These are phyloP conservation scores for Aspergillus sclerotiicarbonarius DNA, from an alignment of 495 filamentous ascomycete genomes.

Conservation along the genomic window DNA sequence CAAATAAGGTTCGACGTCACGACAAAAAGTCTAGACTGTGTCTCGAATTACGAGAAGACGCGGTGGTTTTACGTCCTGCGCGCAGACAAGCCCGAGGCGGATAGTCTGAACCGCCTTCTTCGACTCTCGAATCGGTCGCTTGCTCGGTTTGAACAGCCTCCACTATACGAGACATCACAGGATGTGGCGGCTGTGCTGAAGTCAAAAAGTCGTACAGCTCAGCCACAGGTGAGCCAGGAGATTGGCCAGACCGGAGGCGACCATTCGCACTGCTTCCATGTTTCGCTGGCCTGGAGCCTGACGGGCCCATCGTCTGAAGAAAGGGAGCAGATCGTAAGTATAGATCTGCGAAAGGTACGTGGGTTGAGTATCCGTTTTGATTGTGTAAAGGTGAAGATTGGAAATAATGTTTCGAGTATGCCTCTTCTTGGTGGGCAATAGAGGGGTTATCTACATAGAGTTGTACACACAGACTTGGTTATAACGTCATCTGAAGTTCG, in stretches of 20 bases:
- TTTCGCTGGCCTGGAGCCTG: constrained; percentile 78
- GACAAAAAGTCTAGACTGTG: constrained; percentile 57
- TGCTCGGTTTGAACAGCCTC: constrained; percentile 60
- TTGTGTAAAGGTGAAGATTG: constrained; percentile 70
- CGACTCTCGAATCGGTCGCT: constrained; percentile 61
- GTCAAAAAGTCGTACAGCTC: neutral
- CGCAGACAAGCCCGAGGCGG: constrained; percentile 43
- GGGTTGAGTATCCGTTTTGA: constrained; percentile 31
- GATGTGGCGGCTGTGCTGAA: neutral
- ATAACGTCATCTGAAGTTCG: too few species aligned
- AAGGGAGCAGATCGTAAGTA: constrained; percentile 31
- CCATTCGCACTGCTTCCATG: constrained; percentile 63
- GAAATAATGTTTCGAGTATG: constrained; percentile 64
- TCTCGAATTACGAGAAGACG: constrained; percentile 68
- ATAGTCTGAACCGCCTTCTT: constrained; percentile 64
- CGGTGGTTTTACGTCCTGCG: constrained; percentile 86
- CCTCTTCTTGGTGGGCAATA: constrained; percentile 27
- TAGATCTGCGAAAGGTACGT: constrained; percentile 24
- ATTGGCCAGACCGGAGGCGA: constrained; percentile 23
- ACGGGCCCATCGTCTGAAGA: constrained; percentile 25
- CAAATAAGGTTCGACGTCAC: constrained; percentile 49
- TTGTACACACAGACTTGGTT: neutral
- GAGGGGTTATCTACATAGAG: neutral
- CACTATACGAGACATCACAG: constrained; percentile 56
- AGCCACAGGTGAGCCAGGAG: neutral